Percentiles rank a stretch among this genome's conserved stretches.
These are phyloP conservation scores for Tetrapisispora arboricola DNA, from an alignment of 805 yeast genomes.

Conservation along the genomic window DNA sequence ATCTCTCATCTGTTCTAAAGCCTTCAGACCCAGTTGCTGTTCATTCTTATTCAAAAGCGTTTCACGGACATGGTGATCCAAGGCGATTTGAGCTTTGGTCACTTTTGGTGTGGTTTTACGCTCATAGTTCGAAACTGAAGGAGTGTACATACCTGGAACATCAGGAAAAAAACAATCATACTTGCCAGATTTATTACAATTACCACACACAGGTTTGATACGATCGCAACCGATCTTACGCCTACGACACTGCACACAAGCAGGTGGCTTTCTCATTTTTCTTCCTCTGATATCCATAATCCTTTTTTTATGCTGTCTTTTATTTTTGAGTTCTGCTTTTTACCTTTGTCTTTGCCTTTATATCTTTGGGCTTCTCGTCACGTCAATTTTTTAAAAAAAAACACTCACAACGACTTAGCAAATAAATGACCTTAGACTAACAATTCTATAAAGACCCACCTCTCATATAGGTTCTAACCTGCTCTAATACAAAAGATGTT, in stretches of 20 bases:
- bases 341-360: too few relatives aligned
- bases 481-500: too few relatives aligned
- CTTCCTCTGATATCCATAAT: slow-evolving; percentile 6
- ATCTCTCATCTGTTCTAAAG: slow-evolving; percentile 11
- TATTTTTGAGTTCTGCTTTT: neutral
- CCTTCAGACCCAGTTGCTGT: slow-evolving; percentile 4
- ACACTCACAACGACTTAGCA: too few relatives aligned
- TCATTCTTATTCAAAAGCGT: neutral
- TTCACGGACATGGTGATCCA: slow-evolving; percentile 1
- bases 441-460: too few relatives aligned
- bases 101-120: neutral
- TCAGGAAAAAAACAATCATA: slow-evolving; percentile 19
- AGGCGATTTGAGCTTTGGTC: neutral
- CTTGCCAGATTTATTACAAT: slow-evolving; percentile 24
- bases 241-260: slow-evolving; percentile 32
- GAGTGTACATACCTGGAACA: slow-evolving; percentile 7
- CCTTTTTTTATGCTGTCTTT: neutral
- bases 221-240: slow-evolving; percentile 45
- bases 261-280: slow-evolving; percentile 7
- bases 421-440: too few relatives aligned
- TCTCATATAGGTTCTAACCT: too few relatives aligned
- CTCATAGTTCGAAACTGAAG: neutral
- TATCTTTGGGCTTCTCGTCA: too few relatives aligned
- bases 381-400: too few relatives aligned
- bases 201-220: slow-evolving; percentile 36